Conservation (phyloP, 1,139 yeast species). For the Geotrichum candidum region DNA sequence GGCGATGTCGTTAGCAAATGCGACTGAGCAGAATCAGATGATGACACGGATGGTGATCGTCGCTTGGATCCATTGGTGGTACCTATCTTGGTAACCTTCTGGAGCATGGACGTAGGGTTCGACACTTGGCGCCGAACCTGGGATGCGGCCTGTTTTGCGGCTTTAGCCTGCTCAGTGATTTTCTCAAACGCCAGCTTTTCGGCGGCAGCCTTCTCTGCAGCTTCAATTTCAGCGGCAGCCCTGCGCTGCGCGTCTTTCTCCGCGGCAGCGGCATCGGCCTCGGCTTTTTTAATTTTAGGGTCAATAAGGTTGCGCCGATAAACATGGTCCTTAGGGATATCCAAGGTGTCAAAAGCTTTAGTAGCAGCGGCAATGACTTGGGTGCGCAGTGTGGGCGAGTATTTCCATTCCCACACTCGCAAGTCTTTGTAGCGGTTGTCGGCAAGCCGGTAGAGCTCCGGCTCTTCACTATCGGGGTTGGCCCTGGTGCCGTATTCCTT, state of each 20-base stretch:
- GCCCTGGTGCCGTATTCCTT: constrained; percentile 26
- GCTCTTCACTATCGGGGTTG: neutral
- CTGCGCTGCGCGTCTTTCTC: constrained; percentile 9
- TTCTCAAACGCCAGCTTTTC: constrained; percentile 10
- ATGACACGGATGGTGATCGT: constrained; percentile 5
- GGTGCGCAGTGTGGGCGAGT: constrained; percentile 31
- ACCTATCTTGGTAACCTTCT: constrained; percentile 8
- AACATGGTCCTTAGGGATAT: constrained; percentile 29
- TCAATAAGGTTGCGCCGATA: constrained; percentile 32
- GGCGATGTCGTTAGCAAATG: neutral
- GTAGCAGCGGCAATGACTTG: constrained; percentile 29
- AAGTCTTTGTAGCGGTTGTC: constrained; percentile 33
- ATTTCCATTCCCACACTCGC: constrained; percentile 38
- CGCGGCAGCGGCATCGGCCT: constrained; percentile 11
- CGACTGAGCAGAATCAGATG: neutral
- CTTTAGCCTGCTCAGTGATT: neutral
- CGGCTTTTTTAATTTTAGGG: constrained; percentile 26
- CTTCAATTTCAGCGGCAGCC: constrained; percentile 12
- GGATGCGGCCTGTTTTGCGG: neutral
- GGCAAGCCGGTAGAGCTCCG: constrained; percentile 22
- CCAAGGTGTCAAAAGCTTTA: constrained; percentile 33
- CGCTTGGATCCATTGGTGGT: neutral
- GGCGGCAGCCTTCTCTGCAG: constrained; percentile 12
- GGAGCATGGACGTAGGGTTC: constrained; percentile 2
- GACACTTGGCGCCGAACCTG: neutral